These are phyloP conservation scores for Ammopiptanthus mongolicus DNA, from an alignment of 306 rosid genomes.

Conservation along the genomic window DNA sequence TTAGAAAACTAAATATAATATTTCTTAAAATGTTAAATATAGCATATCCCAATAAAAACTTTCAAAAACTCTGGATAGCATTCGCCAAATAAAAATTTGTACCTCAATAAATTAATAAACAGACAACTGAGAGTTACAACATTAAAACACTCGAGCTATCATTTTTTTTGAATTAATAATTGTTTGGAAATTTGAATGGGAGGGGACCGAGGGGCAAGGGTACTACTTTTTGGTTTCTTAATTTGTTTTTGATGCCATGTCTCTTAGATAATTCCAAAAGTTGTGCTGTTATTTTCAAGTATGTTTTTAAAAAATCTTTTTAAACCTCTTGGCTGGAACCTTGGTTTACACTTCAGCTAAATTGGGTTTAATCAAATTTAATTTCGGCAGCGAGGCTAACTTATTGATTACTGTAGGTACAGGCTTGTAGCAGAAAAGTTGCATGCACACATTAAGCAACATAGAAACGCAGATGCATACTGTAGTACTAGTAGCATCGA, in stretches of 20 bases:
- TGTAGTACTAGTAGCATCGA: too few relatives aligned
- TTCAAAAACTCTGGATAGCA: too few relatives aligned
- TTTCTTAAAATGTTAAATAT: too few relatives aligned
- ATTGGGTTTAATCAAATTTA: not conserved
- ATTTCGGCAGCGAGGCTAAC: not conserved
- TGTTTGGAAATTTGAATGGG: not conserved
- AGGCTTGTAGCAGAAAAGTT: not conserved
- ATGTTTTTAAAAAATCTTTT: not conserved
- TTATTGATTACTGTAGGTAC: not conserved
- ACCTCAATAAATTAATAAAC: too few relatives aligned
- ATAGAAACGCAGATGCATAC: too few relatives aligned
- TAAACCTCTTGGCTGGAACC: not conserved
- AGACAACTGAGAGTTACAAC: too few relatives aligned
- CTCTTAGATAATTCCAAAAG: not conserved
- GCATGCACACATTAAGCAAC: not conserved
- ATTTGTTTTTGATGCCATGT: not conserved
- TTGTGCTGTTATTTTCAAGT: not conserved
- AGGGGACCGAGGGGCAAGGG: not conserved
- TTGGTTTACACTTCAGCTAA: not conserved
- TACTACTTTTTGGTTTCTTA: not conserved
- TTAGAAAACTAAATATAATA: too few relatives aligned
- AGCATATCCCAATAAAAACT: too few relatives aligned
- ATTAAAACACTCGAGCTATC: too few relatives aligned
- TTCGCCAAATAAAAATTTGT: too few relatives aligned
- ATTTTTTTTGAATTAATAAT: too few relatives aligned